These are phyloP conservation scores for Rhodamnia rubescens DNA, from an alignment of 345 rosid genomes.

Conservation along the genomic window DNA sequence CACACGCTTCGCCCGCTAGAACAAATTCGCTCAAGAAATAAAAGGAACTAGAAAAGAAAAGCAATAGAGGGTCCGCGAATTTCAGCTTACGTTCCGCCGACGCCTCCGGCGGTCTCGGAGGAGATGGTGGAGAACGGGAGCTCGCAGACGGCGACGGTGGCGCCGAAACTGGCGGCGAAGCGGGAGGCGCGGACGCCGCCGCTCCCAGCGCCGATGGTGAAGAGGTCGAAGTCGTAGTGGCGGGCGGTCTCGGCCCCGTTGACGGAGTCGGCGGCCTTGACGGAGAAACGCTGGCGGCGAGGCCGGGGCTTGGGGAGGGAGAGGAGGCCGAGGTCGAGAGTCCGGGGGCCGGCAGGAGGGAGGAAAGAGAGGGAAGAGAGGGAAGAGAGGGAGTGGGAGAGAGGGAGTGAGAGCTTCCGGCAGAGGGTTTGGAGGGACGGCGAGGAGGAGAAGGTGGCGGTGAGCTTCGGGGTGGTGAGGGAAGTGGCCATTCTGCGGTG, in stretches of 20 bases:
- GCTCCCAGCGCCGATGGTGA: constrained; percentile 94
- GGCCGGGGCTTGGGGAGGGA: constrained; percentile 8
- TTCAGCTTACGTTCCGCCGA: constrained; percentile 84
- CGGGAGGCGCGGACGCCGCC: constrained; percentile 98
- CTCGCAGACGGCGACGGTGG: constrained; percentile 89
- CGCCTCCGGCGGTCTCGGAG: constrained; percentile 86
- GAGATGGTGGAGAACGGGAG: constrained; percentile 88
- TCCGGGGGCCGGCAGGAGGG: constrained; percentile 1
- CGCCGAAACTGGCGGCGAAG: constrained; percentile 77
- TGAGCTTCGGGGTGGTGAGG: constrained; percentile 41
- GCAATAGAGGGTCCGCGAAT: not conserved
- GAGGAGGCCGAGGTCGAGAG: constrained; percentile 10
- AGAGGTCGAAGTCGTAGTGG: constrained; percentile 81
- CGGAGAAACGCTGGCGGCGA: constrained; percentile 23
- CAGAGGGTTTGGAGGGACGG: constrained; percentile 32
- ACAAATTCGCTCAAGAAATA: not conserved
- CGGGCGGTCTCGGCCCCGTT: constrained; percentile 53
- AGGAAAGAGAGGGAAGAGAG: constrained; percentile 19
- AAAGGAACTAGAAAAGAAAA: not conserved
- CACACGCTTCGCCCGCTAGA: not conserved
- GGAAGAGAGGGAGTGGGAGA: constrained; percentile 12
- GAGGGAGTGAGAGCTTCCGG: constrained; percentile 21
- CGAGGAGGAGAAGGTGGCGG: constrained; percentile 36
- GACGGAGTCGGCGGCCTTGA: constrained; percentile 29
- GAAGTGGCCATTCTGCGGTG: constrained; percentile 2